Evolutionary conservation across 2,329 filamentous ascomycete species (phyloP).

Genomic region (Trichoderma sp.): DNA sequence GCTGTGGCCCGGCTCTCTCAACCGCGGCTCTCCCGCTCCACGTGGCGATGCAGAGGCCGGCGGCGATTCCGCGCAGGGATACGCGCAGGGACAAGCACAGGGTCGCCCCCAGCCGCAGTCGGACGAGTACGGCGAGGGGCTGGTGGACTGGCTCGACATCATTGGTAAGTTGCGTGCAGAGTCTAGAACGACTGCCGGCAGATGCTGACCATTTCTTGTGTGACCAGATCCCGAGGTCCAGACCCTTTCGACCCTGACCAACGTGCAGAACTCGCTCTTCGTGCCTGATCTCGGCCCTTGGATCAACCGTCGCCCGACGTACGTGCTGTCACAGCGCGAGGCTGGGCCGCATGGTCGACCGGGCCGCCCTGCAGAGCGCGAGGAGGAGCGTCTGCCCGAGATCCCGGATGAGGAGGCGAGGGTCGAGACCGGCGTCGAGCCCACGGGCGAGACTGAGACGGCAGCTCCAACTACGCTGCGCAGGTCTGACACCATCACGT

Average conservation of each 20-base stretch:
- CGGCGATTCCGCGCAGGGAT: neutral
- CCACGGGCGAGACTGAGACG: slow-evolving; percentile 29
- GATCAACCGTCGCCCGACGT: slow-evolving; percentile 77
- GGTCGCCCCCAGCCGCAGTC: slow-evolving; percentile 26
- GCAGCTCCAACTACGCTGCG: slow-evolving; percentile 37
- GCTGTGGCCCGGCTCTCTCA: slow-evolving; percentile 35
- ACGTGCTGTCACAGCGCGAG: slow-evolving; percentile 63
- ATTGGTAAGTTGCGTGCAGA: slow-evolving; percentile 39
- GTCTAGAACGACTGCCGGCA: slow-evolving; percentile 16
- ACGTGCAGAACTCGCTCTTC: slow-evolving; percentile 88
- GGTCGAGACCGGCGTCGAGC: slow-evolving; percentile 30
- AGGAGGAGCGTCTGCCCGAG: slow-evolving; percentile 11
- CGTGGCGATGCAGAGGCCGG: neutral
- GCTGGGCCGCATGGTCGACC: slow-evolving; percentile 14
- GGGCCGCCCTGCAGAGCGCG: neutral
- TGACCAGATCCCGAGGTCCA: slow-evolving; percentile 77
- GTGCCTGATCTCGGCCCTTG: slow-evolving; percentile 76
- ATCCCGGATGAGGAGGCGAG: slow-evolving; percentile 30
- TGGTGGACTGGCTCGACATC: slow-evolving; percentile 47
- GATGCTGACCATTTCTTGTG: slow-evolving; percentile 15
- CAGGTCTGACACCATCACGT: slow-evolving; percentile 64
- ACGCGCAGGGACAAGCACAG: neutral
- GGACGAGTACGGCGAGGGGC: slow-evolving; percentile 44
- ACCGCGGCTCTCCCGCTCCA: slow-evolving; percentile 24
- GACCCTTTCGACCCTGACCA: slow-evolving; percentile 80